Conservation (phyloP, 148 eudicot species). For the Bassia scoparia region DNA sequence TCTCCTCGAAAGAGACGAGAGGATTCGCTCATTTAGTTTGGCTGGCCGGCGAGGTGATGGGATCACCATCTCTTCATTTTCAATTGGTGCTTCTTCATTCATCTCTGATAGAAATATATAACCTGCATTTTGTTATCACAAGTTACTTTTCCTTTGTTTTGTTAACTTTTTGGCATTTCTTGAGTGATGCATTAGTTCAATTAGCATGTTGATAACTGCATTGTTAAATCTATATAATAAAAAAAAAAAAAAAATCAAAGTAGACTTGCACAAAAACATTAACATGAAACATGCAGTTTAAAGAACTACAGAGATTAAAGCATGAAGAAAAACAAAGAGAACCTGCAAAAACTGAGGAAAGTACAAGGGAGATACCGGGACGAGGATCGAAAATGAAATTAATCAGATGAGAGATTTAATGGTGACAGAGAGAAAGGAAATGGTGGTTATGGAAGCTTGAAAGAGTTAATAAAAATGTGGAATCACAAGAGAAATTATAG, state of each 20-base stretch:
- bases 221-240: too few species aligned
- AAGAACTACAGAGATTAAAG: neutral
- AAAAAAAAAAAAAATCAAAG: too few species aligned
- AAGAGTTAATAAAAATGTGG: constrained; percentile 17
- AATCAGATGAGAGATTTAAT: constrained; percentile 3
- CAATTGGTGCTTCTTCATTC: constrained; percentile 15
- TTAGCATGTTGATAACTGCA: neutral
- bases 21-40: constrained; percentile 49
- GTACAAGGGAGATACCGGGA: neutral
- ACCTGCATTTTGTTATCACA: neutral
- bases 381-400: neutral
- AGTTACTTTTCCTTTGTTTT: neutral
- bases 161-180: too few species aligned
- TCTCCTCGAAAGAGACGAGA: constrained; percentile 60
- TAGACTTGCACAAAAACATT: neutral
- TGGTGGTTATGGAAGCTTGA: constrained; percentile 11
- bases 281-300: neutral
- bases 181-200: neutral
- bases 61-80: constrained; percentile 23
- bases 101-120: constrained; percentile 19
- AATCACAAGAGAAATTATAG: constrained; percentile 25
- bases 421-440: neutral
- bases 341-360: constrained; percentile 19
- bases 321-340: neutral
- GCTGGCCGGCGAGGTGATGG: constrained; percentile 27